phyloP scores from a whole-genome alignment of 352 stramenopile genomes.

The Pythium myriotylum region DNA sequence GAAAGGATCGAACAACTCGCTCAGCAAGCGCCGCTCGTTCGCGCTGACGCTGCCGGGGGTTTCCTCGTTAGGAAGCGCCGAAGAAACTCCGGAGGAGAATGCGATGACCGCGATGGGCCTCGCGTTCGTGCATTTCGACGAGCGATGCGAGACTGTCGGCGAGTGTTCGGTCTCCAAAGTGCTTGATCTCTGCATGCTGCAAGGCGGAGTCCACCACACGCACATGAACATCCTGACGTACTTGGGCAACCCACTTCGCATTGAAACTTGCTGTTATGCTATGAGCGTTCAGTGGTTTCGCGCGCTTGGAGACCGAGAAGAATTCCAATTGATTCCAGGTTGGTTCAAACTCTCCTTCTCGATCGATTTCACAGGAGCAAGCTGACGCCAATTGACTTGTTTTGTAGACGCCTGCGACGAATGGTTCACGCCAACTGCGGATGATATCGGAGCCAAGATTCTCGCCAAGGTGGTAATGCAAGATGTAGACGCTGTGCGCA shows the following conservation, averaged over 20 bases:
- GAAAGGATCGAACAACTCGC: conserved; percentile 9
- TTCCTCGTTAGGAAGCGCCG: neutral
- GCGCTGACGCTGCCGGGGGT: conserved; percentile 21
- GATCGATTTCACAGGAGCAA: neutral
- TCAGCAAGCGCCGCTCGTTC: conserved; percentile 18
- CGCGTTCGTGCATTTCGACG: conserved; percentile 52
- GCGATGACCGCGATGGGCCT: neutral
- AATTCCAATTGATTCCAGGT: conserved; percentile 75
- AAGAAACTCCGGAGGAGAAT: neutral
- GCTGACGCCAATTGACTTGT: no score
- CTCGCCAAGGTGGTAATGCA: conserved; percentile 78
- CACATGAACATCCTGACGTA: conserved; percentile 82
- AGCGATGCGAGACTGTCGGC: conserved; percentile 60
- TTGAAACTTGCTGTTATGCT: conserved; percentile 69
- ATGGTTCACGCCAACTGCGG: conserved; percentile 79
- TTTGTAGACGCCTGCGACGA: conserved; percentile 48
- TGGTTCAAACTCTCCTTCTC: neutral
- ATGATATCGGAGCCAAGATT: conserved; percentile 80
- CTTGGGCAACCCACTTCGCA: conserved; percentile 59
- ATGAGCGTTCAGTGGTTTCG: conserved; percentile 78
- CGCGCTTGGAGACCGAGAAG: conserved; percentile 58
- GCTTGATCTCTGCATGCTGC: conserved; percentile 72
- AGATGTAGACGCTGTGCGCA: conserved; percentile 67
- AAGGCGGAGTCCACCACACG: conserved; percentile 84
- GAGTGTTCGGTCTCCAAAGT: conserved; percentile 64